phyloP scores from a whole-genome alignment of 345 rosid genomes.

The Syzygium oleosum region DNA sequence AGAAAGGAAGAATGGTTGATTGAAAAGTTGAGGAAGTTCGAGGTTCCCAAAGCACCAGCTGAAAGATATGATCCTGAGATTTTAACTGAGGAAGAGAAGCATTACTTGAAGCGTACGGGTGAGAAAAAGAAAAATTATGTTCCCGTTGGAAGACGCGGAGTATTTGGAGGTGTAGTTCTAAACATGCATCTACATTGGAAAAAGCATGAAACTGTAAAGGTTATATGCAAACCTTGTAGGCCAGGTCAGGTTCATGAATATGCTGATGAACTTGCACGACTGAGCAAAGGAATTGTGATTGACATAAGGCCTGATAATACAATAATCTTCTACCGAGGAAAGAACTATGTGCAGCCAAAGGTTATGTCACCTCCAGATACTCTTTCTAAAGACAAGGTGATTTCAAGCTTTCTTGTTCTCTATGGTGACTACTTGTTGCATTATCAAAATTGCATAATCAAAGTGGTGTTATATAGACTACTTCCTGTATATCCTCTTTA shows the following conservation, averaged over 20 bases:
- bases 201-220: conserved; percentile 90
- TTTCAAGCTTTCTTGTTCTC: background rate
- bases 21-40: conserved; percentile 78
- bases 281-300: conserved; percentile 79
- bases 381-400: conserved; percentile 70
- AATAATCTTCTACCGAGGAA: conserved; percentile 77
- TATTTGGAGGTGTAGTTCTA: conserved; percentile 90
- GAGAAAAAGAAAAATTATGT: conserved; percentile 84
- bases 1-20: conserved; percentile 86
- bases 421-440: background rate
- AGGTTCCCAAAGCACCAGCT: conserved; percentile 40
- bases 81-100: conserved; percentile 88
- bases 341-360: conserved; percentile 76
- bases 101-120: conserved; percentile 82
- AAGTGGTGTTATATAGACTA: background rate
- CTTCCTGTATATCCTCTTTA: background rate
- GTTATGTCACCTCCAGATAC: conserved; percentile 75
- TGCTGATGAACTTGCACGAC: conserved; percentile 73
- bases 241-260: conserved; percentile 77
- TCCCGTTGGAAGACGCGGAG: conserved; percentile 87
- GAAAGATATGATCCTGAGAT: conserved; percentile 75
- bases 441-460: background rate
- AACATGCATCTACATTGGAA: conserved; percentile 99
- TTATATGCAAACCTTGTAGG: conserved; percentile 79
- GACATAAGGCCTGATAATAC: conserved; percentile 66